A percentile compares a stretch with the other conserved stretches of the same genome.
phyloP scores from a whole-genome alignment of 2,329 filamentous ascomycete genomes.

The Ophiostoma angusticollis region DNA sequence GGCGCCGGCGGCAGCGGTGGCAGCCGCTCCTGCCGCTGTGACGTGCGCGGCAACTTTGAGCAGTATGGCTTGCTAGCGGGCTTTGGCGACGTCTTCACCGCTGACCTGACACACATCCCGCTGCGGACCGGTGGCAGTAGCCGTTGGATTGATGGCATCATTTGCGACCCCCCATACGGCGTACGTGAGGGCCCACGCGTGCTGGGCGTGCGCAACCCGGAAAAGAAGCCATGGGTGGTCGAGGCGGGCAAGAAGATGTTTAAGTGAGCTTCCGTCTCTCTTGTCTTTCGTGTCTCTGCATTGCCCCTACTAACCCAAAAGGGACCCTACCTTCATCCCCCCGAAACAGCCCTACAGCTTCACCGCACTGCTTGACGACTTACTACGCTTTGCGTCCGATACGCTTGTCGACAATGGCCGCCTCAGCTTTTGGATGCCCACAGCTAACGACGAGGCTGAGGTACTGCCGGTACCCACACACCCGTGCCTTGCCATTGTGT shows the following conservation, averaged over 20 bases:
- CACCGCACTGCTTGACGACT: slow-evolving; percentile 76
- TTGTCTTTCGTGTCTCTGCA: slow-evolving; percentile 10
- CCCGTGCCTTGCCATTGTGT: slow-evolving; percentile 58
- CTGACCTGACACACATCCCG: slow-evolving; percentile 81
- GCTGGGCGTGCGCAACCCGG: slow-evolving; percentile 60
- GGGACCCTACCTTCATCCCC: slow-evolving; percentile 54
- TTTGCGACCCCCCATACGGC: slow-evolving; percentile 93
- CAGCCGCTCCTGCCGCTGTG: slow-evolving; percentile 21
- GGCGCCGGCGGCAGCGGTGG: slow-evolving; percentile 13
- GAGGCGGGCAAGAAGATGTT: slow-evolving; percentile 59
- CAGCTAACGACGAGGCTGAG: slow-evolving; percentile 64
- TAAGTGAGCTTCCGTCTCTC: no score
- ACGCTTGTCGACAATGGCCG: slow-evolving; percentile 69
- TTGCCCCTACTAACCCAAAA: neutral
- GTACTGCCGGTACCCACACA: slow-evolving; percentile 69
- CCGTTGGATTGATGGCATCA: slow-evolving; percentile 69
- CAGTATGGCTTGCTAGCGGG: slow-evolving; percentile 60
- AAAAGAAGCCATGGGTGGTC: slow-evolving; percentile 45
- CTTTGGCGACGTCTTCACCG: slow-evolving; percentile 68
- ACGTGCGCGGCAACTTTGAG: slow-evolving; percentile 58
- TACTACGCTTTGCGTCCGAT: slow-evolving; percentile 66
- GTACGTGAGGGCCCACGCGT: slow-evolving; percentile 87
- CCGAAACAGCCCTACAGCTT: slow-evolving; percentile 92
- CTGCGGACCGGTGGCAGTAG: slow-evolving; percentile 30
- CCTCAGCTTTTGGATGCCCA: slow-evolving; percentile 95